Evolutionary conservation across 495 filamentous ascomycete species (phyloP).

Genomic region (Podospora comata): DNA sequence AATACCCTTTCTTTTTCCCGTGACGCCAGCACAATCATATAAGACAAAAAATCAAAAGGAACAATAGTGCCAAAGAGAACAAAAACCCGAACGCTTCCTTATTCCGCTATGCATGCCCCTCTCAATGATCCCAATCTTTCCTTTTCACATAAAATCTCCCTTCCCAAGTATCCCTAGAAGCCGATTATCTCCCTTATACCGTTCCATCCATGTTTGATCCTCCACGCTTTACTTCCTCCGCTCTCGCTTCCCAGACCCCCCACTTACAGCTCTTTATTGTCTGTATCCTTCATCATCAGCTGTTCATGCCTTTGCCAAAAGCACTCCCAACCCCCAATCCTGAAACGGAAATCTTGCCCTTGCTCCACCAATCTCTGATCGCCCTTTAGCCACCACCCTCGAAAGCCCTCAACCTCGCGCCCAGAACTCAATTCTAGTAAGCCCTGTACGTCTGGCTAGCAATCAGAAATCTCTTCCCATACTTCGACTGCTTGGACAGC

Average conservation of each 20-base stretch:
- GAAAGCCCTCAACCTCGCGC: not conserved
- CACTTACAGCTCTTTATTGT: too few species aligned
- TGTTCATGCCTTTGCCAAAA: not conserved
- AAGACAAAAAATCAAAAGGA: not conserved
- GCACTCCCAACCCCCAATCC: not conserved
- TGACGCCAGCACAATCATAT: not conserved
- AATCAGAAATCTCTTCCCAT: slow-evolving; percentile 60
- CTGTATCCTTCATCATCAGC: not conserved
- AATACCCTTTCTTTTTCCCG: not conserved
- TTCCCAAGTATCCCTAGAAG: too few species aligned
- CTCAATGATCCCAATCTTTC: not conserved
- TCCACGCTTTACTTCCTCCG: too few species aligned
- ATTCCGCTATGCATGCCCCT: not conserved
- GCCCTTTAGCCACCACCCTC: too few species aligned
- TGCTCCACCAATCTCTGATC: not conserved
- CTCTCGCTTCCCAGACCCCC: too few species aligned
- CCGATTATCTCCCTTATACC: too few species aligned
- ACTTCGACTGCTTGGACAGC: slow-evolving; percentile 35
- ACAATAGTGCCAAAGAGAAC: not conserved
- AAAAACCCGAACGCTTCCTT: not conserved
- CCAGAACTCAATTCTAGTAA: slow-evolving; percentile 3
- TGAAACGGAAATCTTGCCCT: too few species aligned
- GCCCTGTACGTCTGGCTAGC: slow-evolving; percentile 69
- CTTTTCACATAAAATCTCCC: too few species aligned
- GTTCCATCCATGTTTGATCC: too few species aligned